Conservation (phyloP, 1,139 yeast species). For the Tardiomyces blankii region DNA sequence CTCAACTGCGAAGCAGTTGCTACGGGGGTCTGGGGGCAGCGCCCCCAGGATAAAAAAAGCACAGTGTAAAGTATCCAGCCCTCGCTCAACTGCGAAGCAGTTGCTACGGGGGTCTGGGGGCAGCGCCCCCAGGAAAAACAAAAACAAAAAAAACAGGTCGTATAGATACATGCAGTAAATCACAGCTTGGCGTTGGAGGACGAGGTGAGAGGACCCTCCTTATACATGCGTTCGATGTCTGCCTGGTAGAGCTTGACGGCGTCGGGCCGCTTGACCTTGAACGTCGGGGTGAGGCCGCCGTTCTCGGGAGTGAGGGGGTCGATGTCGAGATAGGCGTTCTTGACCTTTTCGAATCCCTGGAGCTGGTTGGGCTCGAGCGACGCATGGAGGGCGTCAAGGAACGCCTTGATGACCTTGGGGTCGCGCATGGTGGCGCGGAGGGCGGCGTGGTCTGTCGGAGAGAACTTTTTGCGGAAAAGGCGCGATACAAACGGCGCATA, state of each 20-base stretch:
- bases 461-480: conserved; percentile 13
- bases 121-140: too few species aligned
- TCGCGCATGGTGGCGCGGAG: conserved; percentile 21
- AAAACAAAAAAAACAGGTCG: neutral
- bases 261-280: conserved; percentile 55
- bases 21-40: too few species aligned
- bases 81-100: too few species aligned
- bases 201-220: conserved; percentile 36
- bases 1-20: too few species aligned
- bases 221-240: conserved; percentile 43
- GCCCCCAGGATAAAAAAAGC: too few species aligned
- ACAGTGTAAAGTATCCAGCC: too few species aligned
- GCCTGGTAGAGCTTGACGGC: conserved; percentile 42
- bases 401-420: conserved; percentile 21
- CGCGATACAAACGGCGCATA: conserved; percentile 21
- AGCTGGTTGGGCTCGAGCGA: conserved; percentile 23
- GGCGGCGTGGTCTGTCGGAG: conserved; percentile 19
- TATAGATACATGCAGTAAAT: neutral
- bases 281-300: conserved; percentile 62
- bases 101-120: too few species aligned
- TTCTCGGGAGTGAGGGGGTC: conserved; percentile 60
- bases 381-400: conserved; percentile 23
- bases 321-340: conserved; percentile 45
- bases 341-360: conserved; percentile 50
- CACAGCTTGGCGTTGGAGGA: neutral